Conservation (phyloP, 129 eudicot species). For the Arctium minus region DNA sequence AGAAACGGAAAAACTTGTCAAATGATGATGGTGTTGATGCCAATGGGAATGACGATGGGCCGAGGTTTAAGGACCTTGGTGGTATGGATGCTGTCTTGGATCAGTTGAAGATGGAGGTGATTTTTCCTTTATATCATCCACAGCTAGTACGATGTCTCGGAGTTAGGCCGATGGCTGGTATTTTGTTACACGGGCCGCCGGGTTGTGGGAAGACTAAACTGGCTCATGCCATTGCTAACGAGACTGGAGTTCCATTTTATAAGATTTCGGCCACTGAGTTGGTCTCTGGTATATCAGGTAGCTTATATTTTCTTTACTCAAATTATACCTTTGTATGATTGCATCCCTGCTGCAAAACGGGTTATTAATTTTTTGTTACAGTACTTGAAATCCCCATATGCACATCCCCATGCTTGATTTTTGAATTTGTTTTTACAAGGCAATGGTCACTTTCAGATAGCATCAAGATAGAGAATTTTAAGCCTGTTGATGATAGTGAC, state of each 20-base stretch:
- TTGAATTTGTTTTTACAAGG: neutral
- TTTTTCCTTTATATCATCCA: conserved; percentile 72
- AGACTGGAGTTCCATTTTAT: conserved; percentile 80
- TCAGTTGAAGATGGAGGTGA: conserved; percentile 69
- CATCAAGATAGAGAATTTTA: neutral
- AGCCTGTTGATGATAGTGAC: neutral
- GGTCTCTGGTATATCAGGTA: conserved; percentile 94
- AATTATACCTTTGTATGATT: conserved; percentile 2
- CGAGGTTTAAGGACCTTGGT: conserved; percentile 81
- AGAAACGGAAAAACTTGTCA: neutral
- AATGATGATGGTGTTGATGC: conserved; percentile 20
- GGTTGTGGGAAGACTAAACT: conserved; percentile 95
- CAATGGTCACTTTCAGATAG: neutral
- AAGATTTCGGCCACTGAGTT: conserved; percentile 88
- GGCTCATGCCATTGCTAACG: conserved; percentile 95
- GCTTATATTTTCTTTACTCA: neutral
- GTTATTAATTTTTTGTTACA: neutral
- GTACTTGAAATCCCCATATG: neutral
- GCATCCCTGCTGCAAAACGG: neutral
- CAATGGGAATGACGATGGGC: conserved; percentile 37
- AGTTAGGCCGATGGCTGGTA: conserved; percentile 70
- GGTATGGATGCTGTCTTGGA: conserved; percentile 76
- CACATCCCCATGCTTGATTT: neutral
- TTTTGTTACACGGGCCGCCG: conserved; percentile 91
- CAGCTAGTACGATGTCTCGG: conserved; percentile 53